Conservation (phyloP, 768 basidiomycete species). For the Harrya chromipes region DNA sequence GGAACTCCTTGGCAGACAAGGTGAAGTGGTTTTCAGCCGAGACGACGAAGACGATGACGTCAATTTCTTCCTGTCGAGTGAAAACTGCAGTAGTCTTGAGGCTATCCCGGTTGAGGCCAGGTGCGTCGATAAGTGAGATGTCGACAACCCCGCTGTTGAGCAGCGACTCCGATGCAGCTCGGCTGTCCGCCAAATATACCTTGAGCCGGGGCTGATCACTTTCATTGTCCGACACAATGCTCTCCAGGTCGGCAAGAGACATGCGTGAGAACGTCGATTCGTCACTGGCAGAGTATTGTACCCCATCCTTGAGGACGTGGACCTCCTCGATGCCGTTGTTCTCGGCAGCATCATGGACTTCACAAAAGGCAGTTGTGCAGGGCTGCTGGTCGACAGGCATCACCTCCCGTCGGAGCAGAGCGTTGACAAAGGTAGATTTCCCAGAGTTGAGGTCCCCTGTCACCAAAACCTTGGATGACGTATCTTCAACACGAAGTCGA, state of each 20-base stretch:
- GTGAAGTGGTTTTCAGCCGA: constrained; percentile 99
- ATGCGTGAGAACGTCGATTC: constrained; percentile 73
- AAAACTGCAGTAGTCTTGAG: constrained; percentile 94
- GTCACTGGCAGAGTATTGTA: constrained; percentile 66
- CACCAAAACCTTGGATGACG: constrained; percentile 92
- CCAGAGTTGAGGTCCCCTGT: constrained; percentile 98
- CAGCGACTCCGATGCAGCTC: constrained; percentile 76
- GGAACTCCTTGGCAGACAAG: constrained; percentile 90
- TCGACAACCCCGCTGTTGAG: constrained; percentile 95
- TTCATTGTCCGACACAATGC: constrained; percentile 60
- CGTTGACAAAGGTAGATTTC: constrained; percentile 98
- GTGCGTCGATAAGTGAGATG: constrained; percentile 97
- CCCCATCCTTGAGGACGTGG: constrained; percentile 71
- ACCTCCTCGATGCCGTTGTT: constrained; percentile 81
- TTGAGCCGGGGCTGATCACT: constrained; percentile 71
- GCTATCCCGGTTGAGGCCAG: constrained; percentile 94
- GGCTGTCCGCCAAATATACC: constrained; percentile 83
- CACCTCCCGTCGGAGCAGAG: constrained; percentile 82
- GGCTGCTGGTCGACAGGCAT: constrained; percentile 99
- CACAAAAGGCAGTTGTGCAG: constrained; percentile 94
- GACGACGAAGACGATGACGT: constrained; percentile 97
- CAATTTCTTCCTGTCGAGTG: constrained; percentile 95
- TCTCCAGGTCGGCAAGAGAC: constrained; percentile 68
- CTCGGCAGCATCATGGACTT: constrained; percentile 88
- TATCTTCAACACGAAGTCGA: constrained; percentile 83